Percentiles rank a stretch among this genome's conserved stretches.
Evolutionary conservation across 2,329 filamentous ascomycete genomes (phyloP).

Genomic region (Capronia coronata): DNA sequence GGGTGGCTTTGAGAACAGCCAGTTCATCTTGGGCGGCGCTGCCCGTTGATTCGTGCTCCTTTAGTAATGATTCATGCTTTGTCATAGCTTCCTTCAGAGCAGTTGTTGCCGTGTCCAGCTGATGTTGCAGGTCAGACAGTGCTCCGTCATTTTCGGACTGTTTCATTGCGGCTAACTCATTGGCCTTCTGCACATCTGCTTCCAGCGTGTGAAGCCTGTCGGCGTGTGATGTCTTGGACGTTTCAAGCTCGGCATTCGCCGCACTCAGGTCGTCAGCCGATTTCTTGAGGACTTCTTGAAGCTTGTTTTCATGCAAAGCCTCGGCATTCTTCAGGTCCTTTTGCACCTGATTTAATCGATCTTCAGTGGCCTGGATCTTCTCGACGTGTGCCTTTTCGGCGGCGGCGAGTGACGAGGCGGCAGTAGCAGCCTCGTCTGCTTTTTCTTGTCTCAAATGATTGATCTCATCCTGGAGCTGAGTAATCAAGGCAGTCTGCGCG

Average conservation of each 20-base stretch:
- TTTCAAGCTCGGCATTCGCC: slow-evolving; percentile 30
- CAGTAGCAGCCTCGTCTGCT: slow-evolving; percentile 28
- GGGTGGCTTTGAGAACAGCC: slow-evolving; percentile 11
- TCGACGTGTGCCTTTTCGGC: slow-evolving; percentile 15
- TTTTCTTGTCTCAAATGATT: slow-evolving; percentile 16
- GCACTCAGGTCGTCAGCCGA: slow-evolving; percentile 32
- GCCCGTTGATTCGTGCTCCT: slow-evolving; percentile 4
- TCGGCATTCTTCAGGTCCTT: slow-evolving; percentile 33
- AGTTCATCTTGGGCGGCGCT: slow-evolving; percentile 13
- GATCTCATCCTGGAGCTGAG: slow-evolving; percentile 17
- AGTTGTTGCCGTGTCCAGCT: slow-evolving; percentile 11
- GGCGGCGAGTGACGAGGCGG: slow-evolving; percentile 29
- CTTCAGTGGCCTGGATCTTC: slow-evolving; percentile 12
- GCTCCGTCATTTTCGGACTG: slow-evolving; percentile 3
- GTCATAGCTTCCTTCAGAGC: slow-evolving; percentile 6
- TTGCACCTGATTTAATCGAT: slow-evolving; percentile 34
- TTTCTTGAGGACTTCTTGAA: slow-evolving; percentile 32
- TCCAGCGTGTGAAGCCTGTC: slow-evolving; percentile 15
- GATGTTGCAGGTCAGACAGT: slow-evolving; percentile 9
- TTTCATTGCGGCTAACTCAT: slow-evolving; percentile 1
- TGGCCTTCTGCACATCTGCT: slow-evolving; percentile 13
- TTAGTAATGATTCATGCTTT: slow-evolving; percentile 9
- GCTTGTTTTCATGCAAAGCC: slow-evolving; percentile 29
- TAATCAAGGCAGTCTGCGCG: slow-evolving; percentile 7
- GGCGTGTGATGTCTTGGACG: slow-evolving; percentile 6